phyloP scores from a whole-genome alignment of 2,329 filamentous ascomycete genomes.

The Daldinia sp. region DNA sequence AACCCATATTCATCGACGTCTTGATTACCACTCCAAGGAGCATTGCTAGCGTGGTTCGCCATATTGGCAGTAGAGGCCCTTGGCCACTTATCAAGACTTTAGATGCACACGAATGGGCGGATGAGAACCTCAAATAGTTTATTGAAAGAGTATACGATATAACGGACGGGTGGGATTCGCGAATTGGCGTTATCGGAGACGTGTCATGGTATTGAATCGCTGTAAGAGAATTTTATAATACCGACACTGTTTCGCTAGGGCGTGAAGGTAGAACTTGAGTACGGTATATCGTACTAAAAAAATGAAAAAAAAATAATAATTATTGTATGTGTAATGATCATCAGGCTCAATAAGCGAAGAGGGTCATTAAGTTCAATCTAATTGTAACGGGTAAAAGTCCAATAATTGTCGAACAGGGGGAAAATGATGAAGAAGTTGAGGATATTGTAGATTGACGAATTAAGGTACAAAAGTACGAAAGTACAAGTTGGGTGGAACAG shows the following conservation, averaged over 20 bases:
- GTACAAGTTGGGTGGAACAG: constrained; percentile 18
- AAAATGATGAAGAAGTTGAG: constrained; percentile 10
- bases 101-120: not conserved
- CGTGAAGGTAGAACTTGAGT: not conserved
- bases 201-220: constrained; percentile 21
- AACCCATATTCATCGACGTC: constrained; percentile 57
- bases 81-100: not conserved
- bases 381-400: constrained; percentile 2
- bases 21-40: constrained; percentile 39
- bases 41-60: constrained; percentile 43
- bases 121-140: not conserved
- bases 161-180: not conserved
- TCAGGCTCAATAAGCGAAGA: not conserved
- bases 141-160: not conserved
- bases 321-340: not conserved
- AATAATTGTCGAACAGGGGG: constrained; percentile 5
- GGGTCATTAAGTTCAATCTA: not conserved
- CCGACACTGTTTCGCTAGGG: not conserved
- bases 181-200: constrained; percentile 8
- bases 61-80: constrained; percentile 32
- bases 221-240: constrained; percentile 16
- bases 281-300: not conserved
- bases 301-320: constrained; percentile 9
- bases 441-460: not conserved
- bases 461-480: constrained; percentile 1